Evolutionary conservation across 805 yeast species (phyloP).

Genomic region (Pichia thaimueangensis): DNA sequence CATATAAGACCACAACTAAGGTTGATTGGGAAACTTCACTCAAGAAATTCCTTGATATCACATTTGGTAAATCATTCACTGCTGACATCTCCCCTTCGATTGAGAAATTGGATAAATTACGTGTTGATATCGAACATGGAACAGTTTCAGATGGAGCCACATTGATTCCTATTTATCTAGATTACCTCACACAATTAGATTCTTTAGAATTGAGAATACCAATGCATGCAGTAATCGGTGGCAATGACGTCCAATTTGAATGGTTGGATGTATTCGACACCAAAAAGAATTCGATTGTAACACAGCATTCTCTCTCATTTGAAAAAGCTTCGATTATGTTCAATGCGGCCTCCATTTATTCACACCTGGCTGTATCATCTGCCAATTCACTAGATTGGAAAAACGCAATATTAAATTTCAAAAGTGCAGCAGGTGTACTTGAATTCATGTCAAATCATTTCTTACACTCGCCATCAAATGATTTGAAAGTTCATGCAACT

Average conservation of each 20-base stretch:
- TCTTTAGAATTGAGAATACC: conserved; percentile 74
- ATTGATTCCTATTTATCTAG: conserved; percentile 38
- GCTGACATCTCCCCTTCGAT: conserved; percentile 55
- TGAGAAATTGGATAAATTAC: conserved; percentile 45
- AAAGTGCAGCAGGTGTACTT: conserved; percentile 74
- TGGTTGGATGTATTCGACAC: conserved; percentile 74
- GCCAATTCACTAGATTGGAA: conserved; percentile 42
- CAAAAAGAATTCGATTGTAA: conserved; percentile 35
- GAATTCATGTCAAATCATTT: conserved; percentile 71
- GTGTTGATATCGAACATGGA: conserved; percentile 52
- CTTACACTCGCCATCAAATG: conserved; percentile 81
- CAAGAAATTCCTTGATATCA: conserved; percentile 46
- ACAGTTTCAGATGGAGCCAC: conserved; percentile 37
- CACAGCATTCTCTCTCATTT: conserved; percentile 78
- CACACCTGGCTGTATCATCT: conserved; percentile 37
- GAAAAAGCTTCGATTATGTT: conserved; percentile 84
- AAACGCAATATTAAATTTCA: conserved; percentile 51
- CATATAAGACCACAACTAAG: conserved; percentile 43
- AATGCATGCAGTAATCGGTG: conserved; percentile 34
- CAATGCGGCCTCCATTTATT: conserved; percentile 63
- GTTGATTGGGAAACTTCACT: conserved; percentile 64
- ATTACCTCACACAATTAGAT: conserved; percentile 78
- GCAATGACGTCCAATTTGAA: conserved; percentile 43
- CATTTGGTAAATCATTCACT: conserved; percentile 50
- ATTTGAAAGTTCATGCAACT: conserved; percentile 63